Evolutionary conservation across 2,329 filamentous ascomycete species (phyloP).

Genomic region (Calonectria fujianensis): DNA sequence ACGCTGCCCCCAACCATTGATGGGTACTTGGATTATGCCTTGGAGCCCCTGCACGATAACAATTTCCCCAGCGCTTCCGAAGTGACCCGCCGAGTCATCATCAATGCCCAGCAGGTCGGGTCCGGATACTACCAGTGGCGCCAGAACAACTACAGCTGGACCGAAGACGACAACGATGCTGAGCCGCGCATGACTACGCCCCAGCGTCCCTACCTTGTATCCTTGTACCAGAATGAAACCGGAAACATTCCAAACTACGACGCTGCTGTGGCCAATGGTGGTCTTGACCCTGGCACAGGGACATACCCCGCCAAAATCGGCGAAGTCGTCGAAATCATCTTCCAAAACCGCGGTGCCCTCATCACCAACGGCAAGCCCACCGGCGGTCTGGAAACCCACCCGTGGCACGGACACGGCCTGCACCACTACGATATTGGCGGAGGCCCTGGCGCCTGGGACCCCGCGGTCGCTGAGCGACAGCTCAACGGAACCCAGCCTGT

Average conservation of each 20-base stretch:
- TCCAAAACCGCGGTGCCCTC: background rate
- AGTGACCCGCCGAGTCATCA: slow-evolving; percentile 12
- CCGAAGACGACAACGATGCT: background rate
- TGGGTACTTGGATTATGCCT: slow-evolving; percentile 5
- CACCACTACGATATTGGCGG: slow-evolving; percentile 21
- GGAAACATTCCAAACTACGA: slow-evolving; percentile 3
- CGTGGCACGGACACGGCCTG: slow-evolving; percentile 13
- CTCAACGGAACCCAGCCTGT: slow-evolving; percentile 13
- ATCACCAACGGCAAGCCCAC: slow-evolving; percentile 7
- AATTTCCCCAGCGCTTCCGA: slow-evolving; percentile 8
- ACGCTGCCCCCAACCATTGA: slow-evolving; percentile 1
- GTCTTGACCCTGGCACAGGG: background rate
- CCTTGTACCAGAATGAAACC: background rate
- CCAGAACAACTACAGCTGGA: slow-evolving; percentile 7
- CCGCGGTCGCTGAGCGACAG: background rate
- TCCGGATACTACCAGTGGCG: slow-evolving; percentile 16
- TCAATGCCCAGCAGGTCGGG: slow-evolving; percentile 6
- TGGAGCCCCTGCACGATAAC: slow-evolving; percentile 13
- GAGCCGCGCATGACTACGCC: slow-evolving; percentile 17
- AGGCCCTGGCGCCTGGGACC: background rate
- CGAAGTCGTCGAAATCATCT: slow-evolving; percentile 13
- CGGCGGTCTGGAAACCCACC: slow-evolving; percentile 12
- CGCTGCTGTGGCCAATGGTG: background rate
- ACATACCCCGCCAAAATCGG: slow-evolving; percentile 19
- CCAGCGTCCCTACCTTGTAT: slow-evolving; percentile 2